Evolutionary conservation across 495 filamentous ascomycete species (phyloP).

Genomic region (Xylaria castorea): DNA sequence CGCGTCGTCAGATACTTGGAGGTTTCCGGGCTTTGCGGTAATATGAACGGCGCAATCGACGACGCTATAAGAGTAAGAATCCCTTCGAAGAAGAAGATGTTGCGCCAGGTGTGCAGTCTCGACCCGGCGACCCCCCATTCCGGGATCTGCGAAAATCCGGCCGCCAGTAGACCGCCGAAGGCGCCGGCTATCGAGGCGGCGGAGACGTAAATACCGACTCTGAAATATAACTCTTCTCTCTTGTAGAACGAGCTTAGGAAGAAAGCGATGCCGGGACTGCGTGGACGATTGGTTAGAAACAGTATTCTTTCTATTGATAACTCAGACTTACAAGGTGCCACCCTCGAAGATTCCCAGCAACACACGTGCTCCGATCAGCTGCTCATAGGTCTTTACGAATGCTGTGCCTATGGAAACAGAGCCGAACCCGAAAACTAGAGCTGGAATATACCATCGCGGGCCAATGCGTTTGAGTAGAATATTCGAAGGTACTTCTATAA

Average conservation of each 20-base stretch:
- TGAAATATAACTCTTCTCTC: conserved; percentile 60
- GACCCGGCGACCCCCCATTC: conserved; percentile 53
- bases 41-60: conserved; percentile 55
- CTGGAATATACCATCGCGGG: conserved; percentile 68
- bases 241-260: conserved; percentile 65
- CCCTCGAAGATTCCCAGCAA: conserved; percentile 61
- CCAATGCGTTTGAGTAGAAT: conserved; percentile 66
- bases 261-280: conserved; percentile 59
- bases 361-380: conserved; percentile 50
- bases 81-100: conserved; percentile 73
- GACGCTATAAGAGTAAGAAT: conserved; percentile 61
- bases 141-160: conserved; percentile 58
- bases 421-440: conserved; percentile 58
- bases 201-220: conserved; percentile 64
- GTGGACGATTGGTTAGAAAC: background rate
- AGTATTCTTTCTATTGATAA: background rate
- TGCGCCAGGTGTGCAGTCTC: conserved; percentile 64
- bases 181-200: conserved; percentile 62
- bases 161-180: conserved; percentile 63
- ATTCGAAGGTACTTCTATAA: conserved; percentile 71
- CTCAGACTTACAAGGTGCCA: conserved; percentile 50
- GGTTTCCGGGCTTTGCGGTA: conserved; percentile 61
- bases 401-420: conserved; percentile 53
- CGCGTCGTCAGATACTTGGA: conserved; percentile 58
- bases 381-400: conserved; percentile 51